Conservation (phyloP, 225 moss, liverwort and hornwort species). For the Ulota crispa region DNA sequence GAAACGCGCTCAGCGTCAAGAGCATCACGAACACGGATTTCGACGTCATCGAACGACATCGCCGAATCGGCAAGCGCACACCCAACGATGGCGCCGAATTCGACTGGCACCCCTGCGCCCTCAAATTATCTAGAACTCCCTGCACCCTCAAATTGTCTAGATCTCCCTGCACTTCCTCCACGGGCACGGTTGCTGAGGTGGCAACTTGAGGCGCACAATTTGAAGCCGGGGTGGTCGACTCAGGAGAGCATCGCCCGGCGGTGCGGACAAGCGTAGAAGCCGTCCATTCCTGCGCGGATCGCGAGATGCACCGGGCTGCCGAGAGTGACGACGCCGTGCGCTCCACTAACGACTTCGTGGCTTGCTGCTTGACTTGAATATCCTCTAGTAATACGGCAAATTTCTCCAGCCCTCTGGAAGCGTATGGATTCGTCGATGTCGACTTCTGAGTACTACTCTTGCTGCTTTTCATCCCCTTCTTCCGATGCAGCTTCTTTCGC, state of each 20-base stretch:
- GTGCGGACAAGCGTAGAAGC: slow-evolving; percentile 26
- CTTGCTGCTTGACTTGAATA: slow-evolving; percentile 27
- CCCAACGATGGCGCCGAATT: neutral
- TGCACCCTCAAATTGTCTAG: neutral
- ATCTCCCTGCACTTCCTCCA: neutral
- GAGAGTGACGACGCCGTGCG: slow-evolving; percentile 42
- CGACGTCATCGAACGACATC: slow-evolving; percentile 20
- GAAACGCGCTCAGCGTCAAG: slow-evolving; percentile 28
- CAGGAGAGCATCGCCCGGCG: slow-evolving; percentile 12
- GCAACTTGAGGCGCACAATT: neutral
- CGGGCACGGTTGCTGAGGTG: neutral
- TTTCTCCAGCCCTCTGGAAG: slow-evolving; percentile 41
- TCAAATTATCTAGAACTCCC: neutral
- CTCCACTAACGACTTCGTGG: slow-evolving; percentile 28
- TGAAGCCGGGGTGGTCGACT: neutral
- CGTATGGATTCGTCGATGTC: slow-evolving; percentile 27
- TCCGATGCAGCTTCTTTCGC: slow-evolving; percentile 31
- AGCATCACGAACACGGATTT: slow-evolving; percentile 30
- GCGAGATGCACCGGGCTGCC: slow-evolving; percentile 40
- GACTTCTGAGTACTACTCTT: neutral
- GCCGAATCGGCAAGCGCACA: slow-evolving; percentile 18
- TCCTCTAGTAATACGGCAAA: slow-evolving; percentile 34
- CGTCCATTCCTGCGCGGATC: slow-evolving; percentile 54
- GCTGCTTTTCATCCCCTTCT: slow-evolving; percentile 3
- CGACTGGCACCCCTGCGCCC: neutral